Evolutionary conservation across 2,329 filamentous ascomycete genomes (phyloP).

Genomic region (Xylaria sp.): DNA sequence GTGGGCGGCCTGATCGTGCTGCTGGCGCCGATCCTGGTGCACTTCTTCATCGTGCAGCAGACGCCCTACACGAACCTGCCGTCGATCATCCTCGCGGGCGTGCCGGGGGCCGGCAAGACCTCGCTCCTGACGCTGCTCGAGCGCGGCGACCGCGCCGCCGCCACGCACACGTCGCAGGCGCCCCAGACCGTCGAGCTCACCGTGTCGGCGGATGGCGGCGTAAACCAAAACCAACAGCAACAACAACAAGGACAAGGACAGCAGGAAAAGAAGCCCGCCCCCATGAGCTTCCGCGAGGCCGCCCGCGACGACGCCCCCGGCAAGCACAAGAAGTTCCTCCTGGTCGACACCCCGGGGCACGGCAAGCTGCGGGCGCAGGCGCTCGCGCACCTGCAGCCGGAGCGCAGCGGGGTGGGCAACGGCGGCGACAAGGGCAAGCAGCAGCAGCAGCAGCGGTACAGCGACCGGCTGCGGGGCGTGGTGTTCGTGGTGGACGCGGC

Average conservation of each 20-base stretch:
- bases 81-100: slow-evolving; percentile 79
- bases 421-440: not conserved
- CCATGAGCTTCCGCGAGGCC: slow-evolving; percentile 51
- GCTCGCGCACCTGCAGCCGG: slow-evolving; percentile 50
- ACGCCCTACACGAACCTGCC: slow-evolving; percentile 70
- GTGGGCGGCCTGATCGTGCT: slow-evolving; percentile 73
- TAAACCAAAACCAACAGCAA: too few relatives aligned
- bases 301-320: slow-evolving; percentile 59
- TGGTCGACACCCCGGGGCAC: slow-evolving; percentile 92
- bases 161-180: slow-evolving; percentile 60
- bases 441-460: too few relatives aligned
- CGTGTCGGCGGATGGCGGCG: slow-evolving; percentile 49
- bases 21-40: slow-evolving; percentile 74
- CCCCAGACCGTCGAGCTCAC: slow-evolving; percentile 58
- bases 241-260: too few relatives aligned
- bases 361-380: slow-evolving; percentile 83
- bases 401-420: slow-evolving; percentile 4
- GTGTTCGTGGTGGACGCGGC: slow-evolving; percentile 90
- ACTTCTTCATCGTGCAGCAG: slow-evolving; percentile 71
- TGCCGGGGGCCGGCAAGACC: slow-evolving; percentile 85
- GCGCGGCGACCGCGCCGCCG: slow-evolving; percentile 49
- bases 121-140: slow-evolving; percentile 77
- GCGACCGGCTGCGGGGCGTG: slow-evolving; percentile 56
- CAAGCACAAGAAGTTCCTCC: slow-evolving; percentile 68
- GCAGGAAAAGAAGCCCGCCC: slow-evolving; percentile 47